A percentile compares a stretch with the other conserved stretches of the same genome.
Evolutionary conservation across 2,329 filamentous ascomycete genomes (phyloP).

Genomic region (Fusarium avenaceum): DNA sequence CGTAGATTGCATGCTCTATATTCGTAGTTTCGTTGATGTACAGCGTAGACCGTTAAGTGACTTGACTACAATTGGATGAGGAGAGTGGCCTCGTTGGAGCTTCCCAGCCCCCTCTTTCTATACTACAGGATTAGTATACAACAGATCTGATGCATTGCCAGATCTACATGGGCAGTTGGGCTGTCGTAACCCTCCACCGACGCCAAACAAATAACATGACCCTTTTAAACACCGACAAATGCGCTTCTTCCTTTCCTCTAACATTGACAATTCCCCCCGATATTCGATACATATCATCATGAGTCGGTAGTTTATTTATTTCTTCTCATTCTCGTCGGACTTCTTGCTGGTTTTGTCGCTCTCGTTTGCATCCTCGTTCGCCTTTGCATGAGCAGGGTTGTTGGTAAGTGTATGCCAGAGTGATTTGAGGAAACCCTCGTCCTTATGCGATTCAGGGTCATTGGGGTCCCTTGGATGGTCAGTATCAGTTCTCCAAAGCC

Average conservation of each 20-base stretch:
- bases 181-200: conserved; percentile 46
- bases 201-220: conserved; percentile 52
- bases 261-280: conserved; percentile 40
- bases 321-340: conserved; percentile 51
- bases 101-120: conserved; percentile 49
- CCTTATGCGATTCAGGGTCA: conserved; percentile 71
- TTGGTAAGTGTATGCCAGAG: conserved; percentile 95
- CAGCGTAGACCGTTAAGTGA: conserved; percentile 13
- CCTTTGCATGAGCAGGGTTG: conserved; percentile 69
- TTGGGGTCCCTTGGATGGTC: conserved; percentile 41
- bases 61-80: conserved; percentile 48
- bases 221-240: conserved; percentile 57
- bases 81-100: conserved; percentile 54
- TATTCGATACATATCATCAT: conserved; percentile 48
- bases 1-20: conserved; percentile 20
- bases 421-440: conserved; percentile 91
- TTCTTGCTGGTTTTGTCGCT: conserved; percentile 45
- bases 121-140: conserved; percentile 54
- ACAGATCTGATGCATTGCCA: conserved; percentile 45
- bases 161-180: conserved; percentile 48
- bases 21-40: conserved; percentile 23
- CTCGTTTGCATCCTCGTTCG: conserved; percentile 39
- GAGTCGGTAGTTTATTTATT: conserved; percentile 55
- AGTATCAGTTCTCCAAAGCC: conserved; percentile 8
- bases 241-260: conserved; percentile 49